Base-by-base conservation (phyloP, 2,329 filamentous ascomycete species). In the Aspergillus terreus region DNA sequence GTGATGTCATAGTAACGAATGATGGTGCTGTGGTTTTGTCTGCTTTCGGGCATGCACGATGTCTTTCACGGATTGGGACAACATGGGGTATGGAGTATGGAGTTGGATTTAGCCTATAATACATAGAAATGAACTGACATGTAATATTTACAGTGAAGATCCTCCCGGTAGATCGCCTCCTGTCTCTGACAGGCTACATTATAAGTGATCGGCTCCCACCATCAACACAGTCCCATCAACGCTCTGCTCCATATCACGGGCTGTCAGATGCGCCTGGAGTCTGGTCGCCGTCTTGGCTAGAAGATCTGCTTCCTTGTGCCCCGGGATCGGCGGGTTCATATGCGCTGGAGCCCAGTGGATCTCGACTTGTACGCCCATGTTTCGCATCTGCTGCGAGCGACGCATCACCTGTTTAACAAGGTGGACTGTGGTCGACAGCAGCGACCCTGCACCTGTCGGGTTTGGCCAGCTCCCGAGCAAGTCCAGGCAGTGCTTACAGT, bases 1-100 rank as follows among this genome's bases (percentile, higher is more conserved):
- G 17, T 21, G 48, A 45, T 47, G 42, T 19, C 43, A 41, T 25
- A 46, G 44, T 50, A 23, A 52, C 25, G 50, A 51, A 23, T 47
- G 40, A 42, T 42, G 23, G 23, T 6, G 19, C 11, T 12, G 17
- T 42, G 15, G 19, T 42, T 52, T 44, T 49, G 25, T 44, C 32
- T 41, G 4, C 17, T 35, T 33, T 30, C 25, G 46, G 36, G 45
- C 44, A 47, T 47, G 49, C 44, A 48, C 14, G 11, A 42, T 23
- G 11, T 21, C 17, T 42, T n/a, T 42, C 14, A 6, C 5, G 35
- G 40, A 42, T 23, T 42, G 5, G 19, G 15, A 45, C 50, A 36
- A 21, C 15, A 42, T 19, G 14, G 35, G 33, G 35, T 11, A 38
- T 17, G 35, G 40, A 42, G 40, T 21, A 42, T 42, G 40, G 40